A percentile compares a stretch with the other conserved stretches of the same genome.
These are phyloP conservation scores for Calonectria montana DNA, from an alignment of 2,329 filamentous ascomycete genomes.

Conservation along the genomic window DNA sequence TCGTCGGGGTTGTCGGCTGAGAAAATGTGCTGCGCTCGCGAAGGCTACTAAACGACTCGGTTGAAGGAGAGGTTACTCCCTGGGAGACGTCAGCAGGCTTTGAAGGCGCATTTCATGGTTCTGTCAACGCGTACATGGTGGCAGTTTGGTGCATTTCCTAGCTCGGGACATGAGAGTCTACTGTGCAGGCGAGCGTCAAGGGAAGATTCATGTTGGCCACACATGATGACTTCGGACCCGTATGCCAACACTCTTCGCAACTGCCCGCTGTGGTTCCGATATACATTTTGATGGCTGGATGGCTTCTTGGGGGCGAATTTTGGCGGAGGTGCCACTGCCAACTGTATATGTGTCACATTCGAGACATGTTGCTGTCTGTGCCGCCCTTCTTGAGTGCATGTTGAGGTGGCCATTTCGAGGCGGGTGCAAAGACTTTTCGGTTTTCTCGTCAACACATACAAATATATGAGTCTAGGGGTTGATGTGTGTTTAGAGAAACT, in stretches of 20 bases:
- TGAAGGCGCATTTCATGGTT: rapidly evolving
- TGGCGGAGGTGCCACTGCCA: not conserved
- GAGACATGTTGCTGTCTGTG: not conserved
- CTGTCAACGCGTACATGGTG: not conserved
- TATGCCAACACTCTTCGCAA: not conserved
- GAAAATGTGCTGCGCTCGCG: conserved; percentile 35
- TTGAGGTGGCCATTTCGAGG: not conserved
- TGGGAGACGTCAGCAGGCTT: conserved; percentile 8
- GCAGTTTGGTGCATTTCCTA: not conserved
- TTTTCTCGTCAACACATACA: not conserved
- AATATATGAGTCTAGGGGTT: not conserved
- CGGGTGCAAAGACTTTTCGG: too few species aligned
- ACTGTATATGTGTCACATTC: not conserved
- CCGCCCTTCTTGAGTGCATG: not conserved
- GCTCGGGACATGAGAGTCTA: not conserved
- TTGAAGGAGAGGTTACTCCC: conserved; percentile 22
- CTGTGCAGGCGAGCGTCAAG: not conserved
- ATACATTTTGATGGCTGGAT: not conserved
- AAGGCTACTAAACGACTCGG: conserved; percentile 23
- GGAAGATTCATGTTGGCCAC: not conserved
- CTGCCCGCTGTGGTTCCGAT: not conserved
- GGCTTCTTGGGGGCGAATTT: too few species aligned
- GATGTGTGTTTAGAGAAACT: not conserved
- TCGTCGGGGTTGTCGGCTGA: conserved; percentile 39
- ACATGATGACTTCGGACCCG: not conserved